Evolutionary conservation across 1,139 yeast species (phyloP), one percentile per base, ranked within the genome.

Genomic region (Geotrichum klebahnii): DNA sequence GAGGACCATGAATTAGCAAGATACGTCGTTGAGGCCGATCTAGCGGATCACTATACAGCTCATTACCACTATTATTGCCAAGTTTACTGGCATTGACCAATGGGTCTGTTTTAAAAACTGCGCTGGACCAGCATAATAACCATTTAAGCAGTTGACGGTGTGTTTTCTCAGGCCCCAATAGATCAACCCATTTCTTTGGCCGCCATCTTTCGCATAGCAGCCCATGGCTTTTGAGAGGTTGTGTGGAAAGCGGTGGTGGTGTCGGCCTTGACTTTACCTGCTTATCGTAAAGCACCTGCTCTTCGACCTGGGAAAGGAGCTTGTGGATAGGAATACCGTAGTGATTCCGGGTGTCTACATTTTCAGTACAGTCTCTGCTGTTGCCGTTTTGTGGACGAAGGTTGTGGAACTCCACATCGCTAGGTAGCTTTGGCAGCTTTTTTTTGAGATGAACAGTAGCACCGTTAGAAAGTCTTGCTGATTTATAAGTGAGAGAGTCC

Each of bases 1-100:
- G 90, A 0, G 97, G 95, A 0, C 98, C 98, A 63, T 84, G 88
- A 2, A 92, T 76, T 44, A 92, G 69, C 35, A 92, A 64, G 0
- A 92, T 74, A 57, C 80, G 84, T 50, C 75, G 75, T n/a, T 67
- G 70, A 0, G 97, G 97, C 45, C 97, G 73, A 5, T 82, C 80
- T 41, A 77, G 71, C 0, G 78, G 74, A 63, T 88, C 96, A 0
- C 56, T 50, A 6, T 46, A 43, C 24, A 14, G 12, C 3, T 43
- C 40, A 17, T 3, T 28, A 55, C 63, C 52, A 49, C 10, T 48
- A 35, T 14, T 44, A 50, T 9, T 26, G n/a, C n/a, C n/a, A n/a
- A n/a, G n/a, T n/a, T 19, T n/a, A 29, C 26, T 22, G 28, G 43
- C n/a, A 43, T 33, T 43, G 37, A 19, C 47, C 55, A 35, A 39